Percentiles rank a stretch among this genome's conserved stretches.
Conservation (phyloP, 345 rosid genomes). For the Eutrema heterophyllum region DNA sequence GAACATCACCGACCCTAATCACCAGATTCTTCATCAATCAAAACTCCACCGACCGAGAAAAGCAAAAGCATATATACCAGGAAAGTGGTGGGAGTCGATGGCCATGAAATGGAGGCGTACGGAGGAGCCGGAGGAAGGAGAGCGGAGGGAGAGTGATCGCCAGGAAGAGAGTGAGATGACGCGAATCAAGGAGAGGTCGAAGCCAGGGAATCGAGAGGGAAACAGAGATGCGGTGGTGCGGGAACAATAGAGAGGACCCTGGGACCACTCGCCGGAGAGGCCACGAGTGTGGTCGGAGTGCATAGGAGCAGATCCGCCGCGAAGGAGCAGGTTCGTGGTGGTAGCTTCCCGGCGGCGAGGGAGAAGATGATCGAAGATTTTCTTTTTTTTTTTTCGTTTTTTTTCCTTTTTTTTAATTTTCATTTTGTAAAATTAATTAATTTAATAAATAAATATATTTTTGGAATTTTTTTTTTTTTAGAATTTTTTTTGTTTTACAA, state of each 20-base stretch:
- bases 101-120: constrained; percentile 46
- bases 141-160: constrained; percentile 47
- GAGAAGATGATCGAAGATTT: too few species aligned
- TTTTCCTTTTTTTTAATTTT: too few species aligned
- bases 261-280: constrained; percentile 53
- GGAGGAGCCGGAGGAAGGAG: constrained; percentile 41
- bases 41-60: neutral
- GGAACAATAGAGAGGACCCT: constrained; percentile 73
- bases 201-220: constrained; percentile 59
- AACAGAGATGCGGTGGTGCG: constrained; percentile 64
- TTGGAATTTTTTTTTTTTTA: too few species aligned
- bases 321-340: too few species aligned
- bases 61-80: constrained; percentile 32
- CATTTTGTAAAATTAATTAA: too few species aligned
- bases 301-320: too few species aligned
- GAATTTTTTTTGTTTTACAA: too few species aligned
- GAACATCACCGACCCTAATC: constrained; percentile 68
- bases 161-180: constrained; percentile 50
- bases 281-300: constrained; percentile 75
- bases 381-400: too few species aligned
- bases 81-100: constrained; percentile 71
- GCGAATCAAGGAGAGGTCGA: constrained; percentile 59
- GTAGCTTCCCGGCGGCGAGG: too few species aligned
- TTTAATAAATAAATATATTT: too few species aligned
- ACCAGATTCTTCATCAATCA: neutral